Percentiles rank a stretch among this genome's conserved stretches.
Evolutionary conservation across 176 grass and related monocot species (phyloP).

Genomic region (Musa acuminata): DNA sequence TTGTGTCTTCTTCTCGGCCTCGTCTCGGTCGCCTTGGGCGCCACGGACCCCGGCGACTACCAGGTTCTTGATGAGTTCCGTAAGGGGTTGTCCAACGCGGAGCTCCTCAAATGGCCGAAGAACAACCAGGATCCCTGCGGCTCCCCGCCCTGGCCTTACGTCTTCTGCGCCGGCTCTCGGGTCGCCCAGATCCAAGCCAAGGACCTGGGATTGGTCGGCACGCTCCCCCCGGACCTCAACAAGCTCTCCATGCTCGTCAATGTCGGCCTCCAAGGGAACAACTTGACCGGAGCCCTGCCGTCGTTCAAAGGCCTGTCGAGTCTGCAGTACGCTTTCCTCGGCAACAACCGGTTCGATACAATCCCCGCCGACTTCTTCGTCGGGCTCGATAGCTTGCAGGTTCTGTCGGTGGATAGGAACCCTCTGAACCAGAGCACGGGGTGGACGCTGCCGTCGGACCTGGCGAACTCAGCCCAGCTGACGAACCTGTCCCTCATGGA

Average conservation of each 20-base stretch:
- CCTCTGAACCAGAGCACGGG: slow-evolving; percentile 37
- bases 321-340: slow-evolving; percentile 48
- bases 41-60: slow-evolving; percentile 38
- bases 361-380: slow-evolving; percentile 59
- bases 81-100: slow-evolving; percentile 33
- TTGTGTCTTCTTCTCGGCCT: neutral
- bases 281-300: slow-evolving; percentile 41
- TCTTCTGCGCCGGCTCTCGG: slow-evolving; percentile 54
- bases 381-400: slow-evolving; percentile 30
- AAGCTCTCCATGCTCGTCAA: slow-evolving; percentile 32
- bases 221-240: slow-evolving; percentile 21
- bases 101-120: slow-evolving; percentile 35
- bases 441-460: slow-evolving; percentile 26
- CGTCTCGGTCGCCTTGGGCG: neutral
- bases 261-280: slow-evolving; percentile 64
- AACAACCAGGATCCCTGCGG: slow-evolving; percentile 37
- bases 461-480: slow-evolving; percentile 36
- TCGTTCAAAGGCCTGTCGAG: slow-evolving; percentile 41
- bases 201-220: slow-evolving; percentile 24
- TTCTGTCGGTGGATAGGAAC: slow-evolving; percentile 41
- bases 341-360: slow-evolving; percentile 49
- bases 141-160: slow-evolving; percentile 34
- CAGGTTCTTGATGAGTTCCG: slow-evolving; percentile 35
- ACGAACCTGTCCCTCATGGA: slow-evolving; percentile 24
- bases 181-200: slow-evolving; percentile 71